Percentiles rank a stretch among this genome's conserved stretches.
phyloP scores from a whole-genome alignment of 495 filamentous ascomycete species.

The Neurospora sp. region DNA sequence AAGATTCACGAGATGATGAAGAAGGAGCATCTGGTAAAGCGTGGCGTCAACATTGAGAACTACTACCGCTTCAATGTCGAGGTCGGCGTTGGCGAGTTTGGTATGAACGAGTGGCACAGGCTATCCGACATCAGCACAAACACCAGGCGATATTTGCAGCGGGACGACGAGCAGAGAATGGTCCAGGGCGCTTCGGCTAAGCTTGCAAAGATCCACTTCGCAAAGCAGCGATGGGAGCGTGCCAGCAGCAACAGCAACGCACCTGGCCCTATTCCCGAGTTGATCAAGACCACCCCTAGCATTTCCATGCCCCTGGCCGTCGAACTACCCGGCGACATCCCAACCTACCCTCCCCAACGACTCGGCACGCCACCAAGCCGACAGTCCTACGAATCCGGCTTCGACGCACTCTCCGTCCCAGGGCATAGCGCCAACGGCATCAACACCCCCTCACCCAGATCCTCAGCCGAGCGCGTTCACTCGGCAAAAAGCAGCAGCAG shows the following conservation, averaged over 20 bases:
- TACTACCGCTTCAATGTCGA: conserved; percentile 98
- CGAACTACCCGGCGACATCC: conserved; percentile 38
- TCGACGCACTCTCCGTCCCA: conserved; percentile 28
- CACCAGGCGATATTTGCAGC: conserved; percentile 72
- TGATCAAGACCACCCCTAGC: conserved; percentile 21
- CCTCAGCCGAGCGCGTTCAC: conserved; percentile 29
- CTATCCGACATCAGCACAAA: conserved; percentile 87
- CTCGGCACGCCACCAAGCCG: conserved; percentile 25
- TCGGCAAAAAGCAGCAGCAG: conserved; percentile 18
- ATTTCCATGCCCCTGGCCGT: conserved; percentile 32
- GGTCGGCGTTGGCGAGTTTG: conserved; percentile 93
- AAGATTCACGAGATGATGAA: conserved; percentile 79
- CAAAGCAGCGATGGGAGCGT: conserved; percentile 37
- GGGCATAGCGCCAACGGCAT: conserved; percentile 2
- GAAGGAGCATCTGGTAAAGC: conserved; percentile 59
- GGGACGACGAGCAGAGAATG: conserved; percentile 61
- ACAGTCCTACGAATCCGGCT: conserved; percentile 38
- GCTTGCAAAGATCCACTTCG: conserved; percentile 71
- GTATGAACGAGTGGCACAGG: conserved; percentile 96
- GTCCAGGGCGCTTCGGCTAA: conserved; percentile 68
- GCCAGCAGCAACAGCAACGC: conserved; percentile 1
- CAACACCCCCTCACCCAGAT: conserved; percentile 31
- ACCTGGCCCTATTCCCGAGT: conserved; percentile 15
- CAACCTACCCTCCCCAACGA: conserved; percentile 15
- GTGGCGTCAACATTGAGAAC: conserved; percentile 75